Percentiles rank a stretch among this genome's conserved stretches.
phyloP scores from a whole-genome alignment of 192 early-diverging fungal species.

The Borealophlyctis nickersoniae region DNA sequence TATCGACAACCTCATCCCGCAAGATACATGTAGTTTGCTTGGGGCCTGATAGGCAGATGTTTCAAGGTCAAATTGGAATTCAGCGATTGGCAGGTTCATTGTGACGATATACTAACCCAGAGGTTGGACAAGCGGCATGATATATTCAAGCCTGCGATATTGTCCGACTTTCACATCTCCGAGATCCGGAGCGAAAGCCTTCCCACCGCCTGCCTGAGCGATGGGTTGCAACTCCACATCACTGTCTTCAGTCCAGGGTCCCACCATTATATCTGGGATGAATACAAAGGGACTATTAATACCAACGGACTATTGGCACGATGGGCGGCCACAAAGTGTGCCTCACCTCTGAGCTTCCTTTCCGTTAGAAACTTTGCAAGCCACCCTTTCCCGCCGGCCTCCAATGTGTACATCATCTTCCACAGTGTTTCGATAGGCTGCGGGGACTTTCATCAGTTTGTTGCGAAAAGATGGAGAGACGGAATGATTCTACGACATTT shows the following conservation, averaged over 20 bases:
- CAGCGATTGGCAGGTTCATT: not conserved
- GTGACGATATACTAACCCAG: constrained; percentile 8
- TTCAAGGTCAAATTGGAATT: not conserved
- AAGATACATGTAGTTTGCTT: constrained; percentile 22
- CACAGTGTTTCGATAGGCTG: constrained; percentile 13
- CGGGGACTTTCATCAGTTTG: no score
- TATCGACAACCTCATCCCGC: constrained; percentile 10
- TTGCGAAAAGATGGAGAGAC: no score
- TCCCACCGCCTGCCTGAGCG: not conserved
- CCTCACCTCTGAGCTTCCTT: not conserved
- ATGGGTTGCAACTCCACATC: not conserved
- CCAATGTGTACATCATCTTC: constrained; percentile 5
- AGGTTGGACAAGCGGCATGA: constrained; percentile 20
- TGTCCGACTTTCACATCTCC: not conserved
- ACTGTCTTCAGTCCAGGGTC: no score
- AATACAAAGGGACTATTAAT: no score
- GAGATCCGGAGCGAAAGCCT: not conserved
- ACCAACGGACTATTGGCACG: no score
- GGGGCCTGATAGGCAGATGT: constrained; percentile 1
- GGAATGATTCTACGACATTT: no score
- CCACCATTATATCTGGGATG: no score
- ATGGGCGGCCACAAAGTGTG: no score
- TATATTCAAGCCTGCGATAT: constrained; percentile 19
- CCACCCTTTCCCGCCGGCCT: constrained; percentile 1
- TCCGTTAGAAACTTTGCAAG: constrained; percentile 4